Evolutionary conservation across 2,329 filamentous ascomycete genomes (phyloP), one percentile per base, ranked within the genome.

Genomic region (Hypoxylon sp.): DNA sequence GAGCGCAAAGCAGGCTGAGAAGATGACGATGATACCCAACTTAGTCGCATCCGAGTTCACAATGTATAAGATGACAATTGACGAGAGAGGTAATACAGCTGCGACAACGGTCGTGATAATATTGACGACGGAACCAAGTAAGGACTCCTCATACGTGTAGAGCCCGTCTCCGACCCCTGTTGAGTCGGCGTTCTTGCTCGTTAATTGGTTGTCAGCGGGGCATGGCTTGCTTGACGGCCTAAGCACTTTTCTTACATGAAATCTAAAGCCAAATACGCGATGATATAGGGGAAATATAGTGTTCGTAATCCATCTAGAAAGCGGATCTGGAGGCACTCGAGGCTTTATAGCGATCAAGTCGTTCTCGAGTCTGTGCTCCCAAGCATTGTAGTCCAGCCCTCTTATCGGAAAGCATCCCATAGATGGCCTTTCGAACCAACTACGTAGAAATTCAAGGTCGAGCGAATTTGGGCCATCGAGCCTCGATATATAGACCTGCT

Each of bases 1-100:
- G 24, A 70, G 46, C 29, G 71, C 65, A 53, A 73, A 73, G 6
- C 32, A 56, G 13, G 57, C 58, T 4, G 69, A 69, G 52, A 68
- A 73, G 2, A 62, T 8, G 6, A 65, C 64, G 44, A 32, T 44
- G 19, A 44, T 44, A 13, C 17, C 39, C 39, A 44, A n/a, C 39
- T 17, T 42, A 7, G 39, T 42, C 39, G 39, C 39, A 42, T 42
- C 39, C 39, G 39, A 42, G 39, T 42, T 17, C 39, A 42, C 39
- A 42, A 42, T 6, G n/a, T 42, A 42, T 7, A 42, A 6, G n/a
- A 42, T 17, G n/a, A 42, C 39, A 19, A 42, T 42, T 42, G 39
- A 42, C 39, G 19, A 42, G 39, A 42, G 39, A 42, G 39, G 39
- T 6, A 42, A 3, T 3, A 42, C n/a, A 17, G 39, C 39, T 17